A percentile compares a stretch with the other conserved stretches of the same genome.
Evolutionary conservation across 495 filamentous ascomycete species (phyloP).

Genomic region (Parathielavia appendiculata): DNA sequence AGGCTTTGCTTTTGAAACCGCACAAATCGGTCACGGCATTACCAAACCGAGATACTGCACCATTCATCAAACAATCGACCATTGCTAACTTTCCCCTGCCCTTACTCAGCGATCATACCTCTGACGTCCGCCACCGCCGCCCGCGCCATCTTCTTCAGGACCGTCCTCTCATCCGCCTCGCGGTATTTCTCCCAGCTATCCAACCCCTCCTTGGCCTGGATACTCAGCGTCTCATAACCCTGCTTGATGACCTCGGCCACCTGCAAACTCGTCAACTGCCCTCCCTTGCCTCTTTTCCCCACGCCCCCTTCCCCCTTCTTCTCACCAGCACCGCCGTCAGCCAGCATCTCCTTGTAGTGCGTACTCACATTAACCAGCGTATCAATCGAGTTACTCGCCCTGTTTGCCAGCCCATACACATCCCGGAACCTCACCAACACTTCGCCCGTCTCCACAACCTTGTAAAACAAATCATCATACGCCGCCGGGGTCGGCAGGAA

Average conservation of each 20-base stretch:
- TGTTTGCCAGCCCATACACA: slow-evolving; percentile 55
- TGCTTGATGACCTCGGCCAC: slow-evolving; percentile 89
- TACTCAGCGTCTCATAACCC: slow-evolving; percentile 88
- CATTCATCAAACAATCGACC: no score
- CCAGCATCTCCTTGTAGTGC: slow-evolving; percentile 81
- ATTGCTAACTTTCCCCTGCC: not conserved
- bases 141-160: slow-evolving; percentile 81
- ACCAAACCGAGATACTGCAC: no score
- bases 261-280: slow-evolving; percentile 70
- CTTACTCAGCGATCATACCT: slow-evolving; percentile 36
- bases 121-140: slow-evolving; percentile 66
- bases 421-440: slow-evolving; percentile 78
- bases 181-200: slow-evolving; percentile 72
- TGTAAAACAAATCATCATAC: slow-evolving; percentile 98
- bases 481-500: slow-evolving; percentile 86
- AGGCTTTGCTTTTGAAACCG: no score
- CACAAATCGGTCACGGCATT: no score
- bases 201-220: slow-evolving; percentile 76
- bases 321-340: slow-evolving; percentile 46
- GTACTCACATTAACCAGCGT: slow-evolving; percentile 77
- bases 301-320: slow-evolving; percentile 46
- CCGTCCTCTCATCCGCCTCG: slow-evolving; percentile 68
- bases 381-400: slow-evolving; percentile 63
- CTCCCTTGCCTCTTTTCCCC: slow-evolving; percentile 14
- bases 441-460: slow-evolving; percentile 87